Evolutionary conservation across 345 rosid species (phyloP).

Genomic region (Eucalyptus regnans): DNA sequence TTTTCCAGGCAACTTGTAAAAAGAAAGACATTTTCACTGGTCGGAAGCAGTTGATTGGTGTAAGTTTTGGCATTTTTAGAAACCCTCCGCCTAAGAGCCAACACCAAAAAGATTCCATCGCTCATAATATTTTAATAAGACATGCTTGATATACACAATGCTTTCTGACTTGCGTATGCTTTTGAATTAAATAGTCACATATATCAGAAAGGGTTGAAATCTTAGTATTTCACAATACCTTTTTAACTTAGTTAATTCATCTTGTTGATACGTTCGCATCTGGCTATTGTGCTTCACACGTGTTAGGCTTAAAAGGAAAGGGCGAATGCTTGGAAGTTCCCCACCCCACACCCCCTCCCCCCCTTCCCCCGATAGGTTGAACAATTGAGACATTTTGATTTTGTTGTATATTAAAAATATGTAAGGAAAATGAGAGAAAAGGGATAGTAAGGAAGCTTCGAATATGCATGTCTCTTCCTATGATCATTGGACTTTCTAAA

Average conservation of each 20-base stretch:
- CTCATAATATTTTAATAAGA: not conserved
- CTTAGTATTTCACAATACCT: not conserved
- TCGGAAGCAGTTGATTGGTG: not conserved
- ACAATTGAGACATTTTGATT: not conserved
- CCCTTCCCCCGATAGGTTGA: not conserved
- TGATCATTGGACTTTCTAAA: not conserved
- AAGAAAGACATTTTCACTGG: not conserved
- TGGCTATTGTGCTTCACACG: not conserved
- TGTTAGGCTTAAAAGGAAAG: not conserved
- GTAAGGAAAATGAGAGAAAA: not conserved
- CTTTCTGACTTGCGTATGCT: not conserved
- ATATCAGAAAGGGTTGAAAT: not conserved
- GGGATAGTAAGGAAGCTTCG: not conserved
- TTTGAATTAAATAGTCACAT: not conserved
- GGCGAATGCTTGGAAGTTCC: not conserved
- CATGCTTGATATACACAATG: not conserved
- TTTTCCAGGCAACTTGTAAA: not conserved
- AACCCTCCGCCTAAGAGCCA: not conserved
- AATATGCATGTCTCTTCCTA: not conserved
- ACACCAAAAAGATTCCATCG: not conserved
- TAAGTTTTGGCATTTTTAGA: not conserved
- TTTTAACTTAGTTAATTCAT: not conserved
- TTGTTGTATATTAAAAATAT: not conserved
- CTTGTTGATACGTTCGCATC: not conserved
- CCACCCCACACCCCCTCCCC: too few species aligned